Evolutionary conservation across 1,139 yeast species (phyloP), one percentile per base, ranked within the genome.

Genomic region (Diutina scorzettiae): DNA sequence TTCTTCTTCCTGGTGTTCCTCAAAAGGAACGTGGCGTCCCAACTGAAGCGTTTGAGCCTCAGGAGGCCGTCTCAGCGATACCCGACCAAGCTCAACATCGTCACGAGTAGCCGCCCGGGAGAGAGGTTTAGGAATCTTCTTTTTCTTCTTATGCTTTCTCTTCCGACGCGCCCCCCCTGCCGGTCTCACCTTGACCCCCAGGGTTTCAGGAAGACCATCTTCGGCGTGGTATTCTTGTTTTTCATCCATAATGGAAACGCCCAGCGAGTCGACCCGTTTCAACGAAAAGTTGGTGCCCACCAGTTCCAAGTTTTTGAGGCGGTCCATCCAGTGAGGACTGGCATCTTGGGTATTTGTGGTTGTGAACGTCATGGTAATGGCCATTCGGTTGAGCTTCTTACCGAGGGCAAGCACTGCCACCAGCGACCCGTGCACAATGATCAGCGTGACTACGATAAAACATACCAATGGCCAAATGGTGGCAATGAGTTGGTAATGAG

Each of bases 351-450:
- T 82, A 42, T 76, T 76, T 4, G 84, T 76, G 16, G 62, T 57
- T 19, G 96, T 87, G 57, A 85, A 81, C 0, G 96, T 77, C 83
- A 87, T 84, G 3, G 96, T 85, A 51, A 91, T 78, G 5, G 96
- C 86, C 81, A 91, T 81, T 47, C 94, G 80, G 63, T 89, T 87
- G 57, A 91, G 73, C 47, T 93, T 81, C 54, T 80, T 83, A 43
- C 97, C 97, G 42, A 91, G 69, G 0, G 93, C 80, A 49, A 87
- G 73, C 5, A 89, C 96, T 0, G 98, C 98, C 39, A 91, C 95
- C 0, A 96, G 87, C 0, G 97, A 89, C 12, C 98, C 98, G 62
- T 91, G 98, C 24, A 91, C 95, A 23, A 87, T 66, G 52, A 91
- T 91, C 2, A 96, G 87, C 0, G 94, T 74, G 9, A 91, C 69